These are phyloP conservation scores for Tilletia caries DNA, from an alignment of 1,284 basidiomycete genomes.

Conservation along the genomic window DNA sequence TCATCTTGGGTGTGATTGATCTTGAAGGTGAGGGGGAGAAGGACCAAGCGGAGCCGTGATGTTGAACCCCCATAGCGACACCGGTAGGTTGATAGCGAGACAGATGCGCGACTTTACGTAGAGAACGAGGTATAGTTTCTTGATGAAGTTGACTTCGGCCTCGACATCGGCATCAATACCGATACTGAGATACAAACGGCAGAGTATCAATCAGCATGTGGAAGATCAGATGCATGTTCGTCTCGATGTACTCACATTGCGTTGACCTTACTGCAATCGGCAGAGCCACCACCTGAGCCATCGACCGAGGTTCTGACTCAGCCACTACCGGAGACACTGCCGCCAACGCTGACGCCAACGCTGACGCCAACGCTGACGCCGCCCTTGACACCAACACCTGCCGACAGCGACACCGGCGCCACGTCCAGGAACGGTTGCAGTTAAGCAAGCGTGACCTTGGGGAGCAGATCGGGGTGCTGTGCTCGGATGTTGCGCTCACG, in stretches of 20 bases:
- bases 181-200: not conserved
- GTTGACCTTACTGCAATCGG: not conserved
- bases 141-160: not conserved
- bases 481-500: not conserved
- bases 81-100: not conserved
- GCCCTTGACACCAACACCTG: not conserved
- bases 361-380: no score
- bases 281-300: no score
- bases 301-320: constrained; percentile 13
- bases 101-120: not conserved
- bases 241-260: not conserved
- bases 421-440: no score
- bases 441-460: no score
- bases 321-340: constrained; percentile 14
- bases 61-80: not conserved
- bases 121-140: not conserved
- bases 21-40: no score
- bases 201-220: not conserved
- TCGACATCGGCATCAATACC: not conserved
- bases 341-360: not conserved
- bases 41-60: no score
- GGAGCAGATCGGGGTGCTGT: no score
- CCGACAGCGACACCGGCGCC: not conserved
- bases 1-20: no score
- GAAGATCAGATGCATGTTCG: no score